A percentile compares a stretch with the other conserved stretches of the same genome.
These are phyloP conservation scores for Pythium rhizo-oryzae DNA, from an alignment of 352 stramenopile species.

Conservation along the genomic window DNA sequence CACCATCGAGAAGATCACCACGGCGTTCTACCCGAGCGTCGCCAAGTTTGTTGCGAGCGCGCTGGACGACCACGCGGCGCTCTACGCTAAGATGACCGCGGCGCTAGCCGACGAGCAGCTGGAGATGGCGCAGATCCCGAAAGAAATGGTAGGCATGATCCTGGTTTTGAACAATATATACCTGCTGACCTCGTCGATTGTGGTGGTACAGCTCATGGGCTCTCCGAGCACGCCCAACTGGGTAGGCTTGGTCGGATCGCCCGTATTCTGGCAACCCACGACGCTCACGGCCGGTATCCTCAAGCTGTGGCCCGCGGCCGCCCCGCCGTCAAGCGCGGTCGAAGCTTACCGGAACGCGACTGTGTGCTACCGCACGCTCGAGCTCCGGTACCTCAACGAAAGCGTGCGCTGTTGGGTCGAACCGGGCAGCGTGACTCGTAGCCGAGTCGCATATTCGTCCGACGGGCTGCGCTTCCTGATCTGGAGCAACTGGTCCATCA, in stretches of 20 bases:
- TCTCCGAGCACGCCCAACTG: constrained; percentile 25
- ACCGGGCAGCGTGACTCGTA: constrained; percentile 26
- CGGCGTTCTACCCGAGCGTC: constrained; percentile 33
- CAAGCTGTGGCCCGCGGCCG: constrained; percentile 23
- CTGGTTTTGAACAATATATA: too few species aligned
- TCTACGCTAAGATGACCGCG: constrained; percentile 27
- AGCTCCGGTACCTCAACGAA: constrained; percentile 41
- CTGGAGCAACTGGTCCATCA: constrained; percentile 49
- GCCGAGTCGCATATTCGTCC: constrained; percentile 29
- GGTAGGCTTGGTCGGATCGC: constrained; percentile 24
- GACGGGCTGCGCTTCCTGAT: constrained; percentile 34
- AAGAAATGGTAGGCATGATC: constrained; percentile 23
- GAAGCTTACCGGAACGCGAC: constrained; percentile 29
- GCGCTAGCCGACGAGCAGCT: constrained; percentile 16
- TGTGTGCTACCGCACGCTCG: constrained; percentile 39
- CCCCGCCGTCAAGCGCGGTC: constrained; percentile 13
- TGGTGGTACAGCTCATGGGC: constrained; percentile 27
- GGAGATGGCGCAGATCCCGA: constrained; percentile 26
- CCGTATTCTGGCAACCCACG: constrained; percentile 35
- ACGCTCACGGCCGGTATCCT: constrained; percentile 31
- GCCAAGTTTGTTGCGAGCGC: constrained; percentile 20
- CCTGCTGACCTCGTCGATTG: too few species aligned
- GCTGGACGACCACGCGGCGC: constrained; percentile 22
- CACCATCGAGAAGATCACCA: constrained; percentile 32
- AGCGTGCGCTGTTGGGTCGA: constrained; percentile 44